Percentiles rank a stretch among this genome's conserved stretches.
phyloP scores from a whole-genome alignment of 345 rosid species.

The Euphorbia peplus region DNA sequence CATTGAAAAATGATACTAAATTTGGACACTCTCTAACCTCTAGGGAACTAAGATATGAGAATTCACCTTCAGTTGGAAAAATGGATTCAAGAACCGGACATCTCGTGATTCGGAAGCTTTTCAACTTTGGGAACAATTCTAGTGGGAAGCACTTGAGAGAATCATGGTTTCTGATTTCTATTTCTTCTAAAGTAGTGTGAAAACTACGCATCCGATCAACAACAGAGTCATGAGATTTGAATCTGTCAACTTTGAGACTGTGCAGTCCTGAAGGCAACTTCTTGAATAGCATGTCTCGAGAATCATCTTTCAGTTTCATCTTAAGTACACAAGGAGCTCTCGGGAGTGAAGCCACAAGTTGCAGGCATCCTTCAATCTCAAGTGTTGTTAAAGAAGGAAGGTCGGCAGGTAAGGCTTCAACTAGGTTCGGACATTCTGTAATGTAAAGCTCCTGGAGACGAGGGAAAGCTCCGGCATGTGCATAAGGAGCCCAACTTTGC shows the following conservation, averaged over 20 bases:
- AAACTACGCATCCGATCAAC: background rate
- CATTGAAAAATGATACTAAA: conserved; percentile 9
- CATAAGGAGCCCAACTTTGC: conserved; percentile 1
- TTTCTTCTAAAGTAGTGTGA: conserved; percentile 12
- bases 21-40: conserved; percentile 13
- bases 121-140: conserved; percentile 12
- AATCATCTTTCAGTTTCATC: conserved; percentile 7
- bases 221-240: background rate
- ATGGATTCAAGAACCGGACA: conserved; percentile 6
- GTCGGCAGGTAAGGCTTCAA: background rate
- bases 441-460: conserved; percentile 13
- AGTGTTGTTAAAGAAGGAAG: conserved; percentile 18
- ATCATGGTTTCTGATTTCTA: conserved; percentile 16
- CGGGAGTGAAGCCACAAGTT: conserved; percentile 14
- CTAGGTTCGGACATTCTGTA: conserved; percentile 6
- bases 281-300: conserved; percentile 6
- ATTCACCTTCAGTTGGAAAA: background rate
- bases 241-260: conserved; percentile 5
- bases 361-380: conserved; percentile 16
- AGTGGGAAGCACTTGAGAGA: conserved; percentile 19
- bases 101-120: conserved; percentile 1
- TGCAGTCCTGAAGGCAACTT: conserved; percentile 12
- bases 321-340: conserved; percentile 10
- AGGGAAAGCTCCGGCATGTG: background rate
- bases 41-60: conserved; percentile 5